Percentiles rank a stretch among this genome's conserved stretches.
These are phyloP conservation scores for Tolypocladium ophioglossoides DNA, from an alignment of 2,329 filamentous ascomycete genomes.

Conservation along the genomic window DNA sequence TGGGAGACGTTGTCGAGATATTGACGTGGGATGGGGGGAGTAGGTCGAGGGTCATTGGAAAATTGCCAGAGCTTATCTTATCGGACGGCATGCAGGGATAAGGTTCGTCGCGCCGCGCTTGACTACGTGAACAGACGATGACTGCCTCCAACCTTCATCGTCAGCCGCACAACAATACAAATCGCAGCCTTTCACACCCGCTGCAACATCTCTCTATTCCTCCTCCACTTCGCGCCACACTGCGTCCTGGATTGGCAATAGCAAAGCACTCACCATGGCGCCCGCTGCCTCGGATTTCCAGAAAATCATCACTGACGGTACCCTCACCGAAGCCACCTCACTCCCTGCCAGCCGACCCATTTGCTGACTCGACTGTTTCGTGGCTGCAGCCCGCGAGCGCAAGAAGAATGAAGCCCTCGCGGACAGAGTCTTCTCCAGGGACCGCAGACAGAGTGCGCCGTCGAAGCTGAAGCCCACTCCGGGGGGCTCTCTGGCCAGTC, in stretches of 20 bases:
- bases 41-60: not conserved
- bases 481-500: constrained; percentile 54
- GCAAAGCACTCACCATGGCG: constrained; percentile 21
- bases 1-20: not conserved
- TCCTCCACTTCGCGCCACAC: not conserved
- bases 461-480: constrained; percentile 32
- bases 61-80: constrained; percentile 7
- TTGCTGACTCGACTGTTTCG: not conserved
- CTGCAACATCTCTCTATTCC: not conserved
- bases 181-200: not conserved
- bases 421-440: constrained; percentile 56
- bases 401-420: constrained; percentile 65
- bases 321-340: constrained; percentile 2
- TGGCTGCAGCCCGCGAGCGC: constrained; percentile 46
- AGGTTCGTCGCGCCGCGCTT: not conserved
- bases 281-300: constrained; percentile 39
- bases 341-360: not conserved
- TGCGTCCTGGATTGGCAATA: not conserved
- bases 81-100: not conserved
- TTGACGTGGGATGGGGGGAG: not conserved
- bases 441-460: constrained; percentile 48
- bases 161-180: not conserved
- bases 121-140: not conserved
- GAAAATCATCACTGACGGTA: constrained; percentile 45
- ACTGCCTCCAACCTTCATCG: no score